A percentile compares a stretch with the other conserved stretches of the same genome.
phyloP scores from a whole-genome alignment of 2,329 filamentous ascomycete species.

The Mycosphaerella sp. region DNA sequence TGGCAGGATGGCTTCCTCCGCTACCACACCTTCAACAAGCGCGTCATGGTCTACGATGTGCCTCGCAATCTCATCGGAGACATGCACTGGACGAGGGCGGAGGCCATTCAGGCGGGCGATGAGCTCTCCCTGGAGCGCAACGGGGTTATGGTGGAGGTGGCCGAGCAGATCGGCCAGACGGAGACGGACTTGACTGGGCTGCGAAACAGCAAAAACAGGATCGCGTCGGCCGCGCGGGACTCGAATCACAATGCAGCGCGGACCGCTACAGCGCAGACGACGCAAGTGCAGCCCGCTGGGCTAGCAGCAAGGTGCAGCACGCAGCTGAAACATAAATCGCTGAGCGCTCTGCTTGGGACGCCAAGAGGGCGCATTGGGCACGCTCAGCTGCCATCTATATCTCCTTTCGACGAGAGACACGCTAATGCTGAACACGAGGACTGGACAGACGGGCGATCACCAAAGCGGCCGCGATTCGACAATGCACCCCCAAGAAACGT shows the following conservation, averaged over 20 bases:
- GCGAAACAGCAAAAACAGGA: slow-evolving; percentile 59
- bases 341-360: slow-evolving; percentile 60
- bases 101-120: slow-evolving; percentile 70
- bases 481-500: background rate
- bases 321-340: slow-evolving; percentile 50
- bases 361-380: slow-evolving; percentile 59
- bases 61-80: slow-evolving; percentile 76
- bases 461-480: slow-evolving; percentile 38
- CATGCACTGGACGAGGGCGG: slow-evolving; percentile 67
- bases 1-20: slow-evolving; percentile 90
- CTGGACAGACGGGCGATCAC: slow-evolving; percentile 32
- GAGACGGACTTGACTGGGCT: slow-evolving; percentile 74
- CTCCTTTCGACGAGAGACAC: slow-evolving; percentile 59
- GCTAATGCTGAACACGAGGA: slow-evolving; percentile 30
- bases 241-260: slow-evolving; percentile 7
- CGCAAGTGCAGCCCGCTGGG: slow-evolving; percentile 4
- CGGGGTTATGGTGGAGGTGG: slow-evolving; percentile 71
- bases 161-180: slow-evolving; percentile 63
- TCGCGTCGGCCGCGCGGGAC: background rate
- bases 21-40: slow-evolving; percentile 85
- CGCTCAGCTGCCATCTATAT: slow-evolving; percentile 51
- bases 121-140: slow-evolving; percentile 73
- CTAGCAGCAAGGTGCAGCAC: slow-evolving; percentile 18
- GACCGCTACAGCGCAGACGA: slow-evolving; percentile 17
- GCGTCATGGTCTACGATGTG: slow-evolving; percentile 85